These are phyloP conservation scores for Paecilomyces fulvus DNA, from an alignment of 2,329 filamentous ascomycete species.

Conservation along the genomic window DNA sequence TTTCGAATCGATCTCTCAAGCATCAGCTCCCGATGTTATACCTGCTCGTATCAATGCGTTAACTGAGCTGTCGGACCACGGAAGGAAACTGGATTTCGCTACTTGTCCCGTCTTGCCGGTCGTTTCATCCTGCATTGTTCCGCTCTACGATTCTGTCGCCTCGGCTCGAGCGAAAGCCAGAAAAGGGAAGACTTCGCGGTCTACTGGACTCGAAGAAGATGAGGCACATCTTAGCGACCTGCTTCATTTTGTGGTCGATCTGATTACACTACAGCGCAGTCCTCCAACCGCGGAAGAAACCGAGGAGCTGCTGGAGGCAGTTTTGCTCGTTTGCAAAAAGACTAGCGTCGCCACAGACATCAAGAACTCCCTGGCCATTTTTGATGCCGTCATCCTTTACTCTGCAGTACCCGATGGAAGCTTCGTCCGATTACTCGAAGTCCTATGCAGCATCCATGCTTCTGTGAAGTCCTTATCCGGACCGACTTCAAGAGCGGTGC, in stretches of 20 bases:
- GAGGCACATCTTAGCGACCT: slow-evolving; percentile 30
- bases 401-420: slow-evolving; percentile 30
- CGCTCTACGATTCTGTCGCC: slow-evolving; percentile 30
- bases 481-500: slow-evolving; percentile 34
- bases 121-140: slow-evolving; percentile 31
- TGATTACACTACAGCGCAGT: slow-evolving; percentile 35
- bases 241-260: slow-evolving; percentile 34
- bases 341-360: slow-evolving; percentile 35
- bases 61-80: slow-evolving; percentile 34
- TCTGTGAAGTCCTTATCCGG: slow-evolving; percentile 36
- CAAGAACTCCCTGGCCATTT: slow-evolving; percentile 33
- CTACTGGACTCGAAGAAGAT: slow-evolving; percentile 23
- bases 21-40: slow-evolving; percentile 28
- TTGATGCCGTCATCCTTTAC: slow-evolving; percentile 35
- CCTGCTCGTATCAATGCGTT: slow-evolving; percentile 31
- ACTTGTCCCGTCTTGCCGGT: slow-evolving; percentile 29
- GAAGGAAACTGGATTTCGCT: slow-evolving; percentile 34
- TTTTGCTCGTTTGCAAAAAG: slow-evolving; percentile 32
- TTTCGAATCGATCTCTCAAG: slow-evolving; percentile 27
- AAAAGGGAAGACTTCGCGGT: slow-evolving; percentile 24
- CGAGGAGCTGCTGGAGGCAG: slow-evolving; percentile 26
- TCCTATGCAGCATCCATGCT: slow-evolving; percentile 37
- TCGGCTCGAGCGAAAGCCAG: slow-evolving; percentile 28
- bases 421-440: slow-evolving; percentile 30
- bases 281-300: slow-evolving; percentile 27